Evolutionary conservation across 495 filamentous ascomycete species (phyloP).

Genomic region (Penicilliopsis zonata): DNA sequence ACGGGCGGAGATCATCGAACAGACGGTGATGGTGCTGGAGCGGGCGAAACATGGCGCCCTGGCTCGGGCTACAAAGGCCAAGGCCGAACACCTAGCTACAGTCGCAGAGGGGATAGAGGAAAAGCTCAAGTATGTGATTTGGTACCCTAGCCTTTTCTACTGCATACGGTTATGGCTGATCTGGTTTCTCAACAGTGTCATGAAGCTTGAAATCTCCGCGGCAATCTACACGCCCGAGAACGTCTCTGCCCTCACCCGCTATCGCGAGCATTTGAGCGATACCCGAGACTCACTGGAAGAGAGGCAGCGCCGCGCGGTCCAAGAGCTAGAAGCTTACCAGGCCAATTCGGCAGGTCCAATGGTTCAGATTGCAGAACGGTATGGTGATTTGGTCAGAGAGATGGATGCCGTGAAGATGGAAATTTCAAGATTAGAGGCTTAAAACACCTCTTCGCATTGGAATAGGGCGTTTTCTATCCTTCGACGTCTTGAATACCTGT

Average conservation of each 20-base stretch:
- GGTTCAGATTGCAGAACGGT: slow-evolving; percentile 50
- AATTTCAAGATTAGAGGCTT: slow-evolving; percentile 33
- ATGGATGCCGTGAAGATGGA: slow-evolving; percentile 44
- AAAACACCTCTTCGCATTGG: no score
- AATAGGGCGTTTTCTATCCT: neutral
- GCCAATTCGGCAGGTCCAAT: slow-evolving; percentile 33
- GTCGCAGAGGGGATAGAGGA: slow-evolving; percentile 42
- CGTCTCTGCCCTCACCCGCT: slow-evolving; percentile 41
- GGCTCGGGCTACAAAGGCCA: slow-evolving; percentile 40
- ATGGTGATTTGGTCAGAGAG: slow-evolving; percentile 39
- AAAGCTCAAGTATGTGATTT: slow-evolving; percentile 35
- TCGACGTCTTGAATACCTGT: no score
- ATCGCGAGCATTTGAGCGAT: slow-evolving; percentile 40
- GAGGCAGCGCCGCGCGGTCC: slow-evolving; percentile 25
- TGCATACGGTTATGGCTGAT: no score
- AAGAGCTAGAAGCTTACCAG: slow-evolving; percentile 43
- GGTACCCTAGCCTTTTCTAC: neutral
- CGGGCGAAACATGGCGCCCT: slow-evolving; percentile 54
- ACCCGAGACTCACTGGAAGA: slow-evolving; percentile 36
- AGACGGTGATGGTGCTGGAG: slow-evolving; percentile 36
- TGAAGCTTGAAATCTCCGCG: slow-evolving; percentile 24
- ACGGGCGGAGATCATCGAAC: slow-evolving; percentile 23
- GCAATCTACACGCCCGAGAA: slow-evolving; percentile 48
- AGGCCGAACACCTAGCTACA: slow-evolving; percentile 46
- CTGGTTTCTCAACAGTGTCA: slow-evolving; percentile 19